phyloP scores from a whole-genome alignment of 2,329 filamentous ascomycete species.

The Beauveria rudraprayagi region DNA sequence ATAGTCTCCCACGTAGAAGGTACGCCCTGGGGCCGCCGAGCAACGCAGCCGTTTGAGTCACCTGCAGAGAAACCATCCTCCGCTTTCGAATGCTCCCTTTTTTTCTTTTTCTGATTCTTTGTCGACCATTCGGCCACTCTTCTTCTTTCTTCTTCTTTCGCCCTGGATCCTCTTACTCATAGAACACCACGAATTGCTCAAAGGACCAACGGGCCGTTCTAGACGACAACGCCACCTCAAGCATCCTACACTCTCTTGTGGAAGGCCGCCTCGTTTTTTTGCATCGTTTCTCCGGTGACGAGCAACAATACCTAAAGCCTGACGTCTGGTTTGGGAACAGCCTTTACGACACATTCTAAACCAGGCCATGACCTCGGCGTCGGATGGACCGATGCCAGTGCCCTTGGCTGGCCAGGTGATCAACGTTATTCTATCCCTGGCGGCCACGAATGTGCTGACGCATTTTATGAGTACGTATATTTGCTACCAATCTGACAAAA shows the following conservation, averaged over 20 bases:
- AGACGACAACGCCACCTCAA: not conserved
- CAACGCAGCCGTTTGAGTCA: not conserved
- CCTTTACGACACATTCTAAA: too few species aligned
- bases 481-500: not conserved
- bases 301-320: not conserved
- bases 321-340: not conserved
- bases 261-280: too few species aligned
- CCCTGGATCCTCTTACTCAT: not conserved
- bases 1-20: not conserved
- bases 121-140: not conserved
- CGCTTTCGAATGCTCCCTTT: too few species aligned
- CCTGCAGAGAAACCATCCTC: too few species aligned
- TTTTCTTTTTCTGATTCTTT: not conserved
- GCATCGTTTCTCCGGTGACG: not conserved
- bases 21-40: not conserved
- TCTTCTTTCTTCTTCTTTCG: not conserved
- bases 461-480: constrained; percentile 27
- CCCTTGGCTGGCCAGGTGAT: constrained; percentile 28
- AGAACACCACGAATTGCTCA: not conserved
- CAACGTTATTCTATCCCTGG: constrained; percentile 27
- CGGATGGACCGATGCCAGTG: constrained; percentile 14
- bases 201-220: not conserved
- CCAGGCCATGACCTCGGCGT: not conserved
- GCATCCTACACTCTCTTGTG: not conserved
- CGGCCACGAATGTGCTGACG: constrained; percentile 27